Base-by-base conservation (phyloP, 2,329 filamentous ascomycete genomes). In the Pezicula radicicola region DNA sequence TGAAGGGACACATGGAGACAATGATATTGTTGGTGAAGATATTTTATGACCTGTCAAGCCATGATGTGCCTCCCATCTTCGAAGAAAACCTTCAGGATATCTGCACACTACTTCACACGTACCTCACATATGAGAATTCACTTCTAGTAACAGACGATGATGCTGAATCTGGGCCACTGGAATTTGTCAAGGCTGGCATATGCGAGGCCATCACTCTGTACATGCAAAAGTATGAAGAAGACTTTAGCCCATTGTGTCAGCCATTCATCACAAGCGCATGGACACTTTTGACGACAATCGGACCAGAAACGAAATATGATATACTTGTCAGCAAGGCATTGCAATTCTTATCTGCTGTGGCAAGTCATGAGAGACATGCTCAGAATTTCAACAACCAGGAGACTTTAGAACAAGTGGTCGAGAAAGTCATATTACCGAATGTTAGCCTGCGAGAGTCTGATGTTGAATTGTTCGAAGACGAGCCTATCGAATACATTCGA, bases 401-500 rank as follows among this genome's bases (percentile, higher is more conserved):
- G 4, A 87, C 90, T 3, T 75, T 97, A 35, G 84, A 85, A 16
- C 88, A 96, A 68, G 89, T 99, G 49, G 89, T 97, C 9, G 91
- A 97, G 69, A 96, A 96, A 73, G 94, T 97, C 53, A 89, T 99
- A 51, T 74, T 99, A 58, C 93, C 94, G 9, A 99, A 99, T 64
- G 84, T 99, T 53, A 88, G 88, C 15, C 75, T 99, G 54, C 85
- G 95, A 59, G 94, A 97, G 64, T 94, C 92, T 0, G 95, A 99
- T 60, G 81, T 96, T 50, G 94, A 99, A 69, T 80, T 96, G 60
- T 97, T 99, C 62, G 94, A 99, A 68, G 95, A 99, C 67, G 95
- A 99, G 74, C 94, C 94, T 0, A 99, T 99, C 59, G 94, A 99
- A 70, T 99, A 96, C 67, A 99, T 99, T 65, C 83, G 94, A 57